Evolutionary conservation across 805 yeast genomes (phyloP).

Genomic region (Vanderwaltozyma polyspora): DNA sequence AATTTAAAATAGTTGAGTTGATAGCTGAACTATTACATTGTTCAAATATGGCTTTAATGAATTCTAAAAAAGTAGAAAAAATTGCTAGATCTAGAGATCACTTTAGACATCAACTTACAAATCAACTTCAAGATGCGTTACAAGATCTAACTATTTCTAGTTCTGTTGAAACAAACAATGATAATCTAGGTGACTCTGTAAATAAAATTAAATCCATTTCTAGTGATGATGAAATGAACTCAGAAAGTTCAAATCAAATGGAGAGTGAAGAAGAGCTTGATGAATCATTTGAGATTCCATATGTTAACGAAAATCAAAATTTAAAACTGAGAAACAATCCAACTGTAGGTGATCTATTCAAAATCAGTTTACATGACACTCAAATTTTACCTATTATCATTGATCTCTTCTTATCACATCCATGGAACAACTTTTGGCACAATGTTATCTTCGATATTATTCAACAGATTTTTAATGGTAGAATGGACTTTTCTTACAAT

Average conservation of each 20-base stretch:
- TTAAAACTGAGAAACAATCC: conserved; percentile 40
- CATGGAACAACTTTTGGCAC: conserved; percentile 96
- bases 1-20: conserved; percentile 82
- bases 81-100: conserved; percentile 59
- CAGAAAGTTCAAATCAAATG: conserved; percentile 3
- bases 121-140: conserved; percentile 25
- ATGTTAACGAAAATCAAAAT: conserved; percentile 31
- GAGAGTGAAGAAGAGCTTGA: conserved; percentile 29
- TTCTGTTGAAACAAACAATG: not conserved
- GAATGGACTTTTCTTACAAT: conserved; percentile 75
- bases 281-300: conserved; percentile 27
- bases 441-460: conserved; percentile 94
- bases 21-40: conserved; percentile 93
- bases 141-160: conserved; percentile 16
- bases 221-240: not conserved
- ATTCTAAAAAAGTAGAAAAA: conserved; percentile 61
- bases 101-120: conserved; percentile 45
- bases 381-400: conserved; percentile 58
- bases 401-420: conserved; percentile 66
- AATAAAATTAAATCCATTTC: not conserved
- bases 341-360: conserved; percentile 79
- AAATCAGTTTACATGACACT: conserved; percentile 70
- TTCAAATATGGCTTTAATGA: conserved; percentile 89
- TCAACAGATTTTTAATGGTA: conserved; percentile 88
- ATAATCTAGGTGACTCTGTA: not conserved